Percentiles rank a stretch among this genome's conserved stretches.
Conservation (phyloP, 345 rosid genomes). For the Hypericum androsaemum region DNA sequence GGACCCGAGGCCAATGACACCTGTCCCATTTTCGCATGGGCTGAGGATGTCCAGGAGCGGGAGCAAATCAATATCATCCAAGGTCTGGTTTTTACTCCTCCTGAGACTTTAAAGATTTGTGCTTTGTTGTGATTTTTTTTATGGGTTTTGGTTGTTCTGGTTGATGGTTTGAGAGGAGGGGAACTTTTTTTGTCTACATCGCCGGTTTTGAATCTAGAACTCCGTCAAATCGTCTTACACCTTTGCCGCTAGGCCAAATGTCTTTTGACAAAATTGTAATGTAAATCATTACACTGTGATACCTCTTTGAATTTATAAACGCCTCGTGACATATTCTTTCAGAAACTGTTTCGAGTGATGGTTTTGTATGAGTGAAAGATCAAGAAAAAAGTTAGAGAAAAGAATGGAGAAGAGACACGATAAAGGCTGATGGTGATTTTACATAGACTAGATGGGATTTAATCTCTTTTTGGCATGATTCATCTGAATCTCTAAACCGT, state of each 20-base stretch:
- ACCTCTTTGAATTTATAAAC: no score
- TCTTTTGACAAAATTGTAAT: no score
- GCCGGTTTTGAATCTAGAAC: no score
- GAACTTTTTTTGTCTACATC: no score
- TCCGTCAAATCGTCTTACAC: no score
- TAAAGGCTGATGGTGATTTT: conserved; percentile 16
- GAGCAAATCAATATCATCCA: conserved; percentile 90
- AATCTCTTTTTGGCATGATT: conserved; percentile 6
- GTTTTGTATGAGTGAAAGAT: conserved; percentile 16
- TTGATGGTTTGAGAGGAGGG: background rate
- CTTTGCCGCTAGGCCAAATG: no score
- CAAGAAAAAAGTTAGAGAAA: conserved; percentile 18
- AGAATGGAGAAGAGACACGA: conserved; percentile 5
- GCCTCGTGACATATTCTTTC: conserved; percentile 16
- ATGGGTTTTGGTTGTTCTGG: conserved; percentile 1
- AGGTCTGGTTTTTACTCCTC: conserved; percentile 35
- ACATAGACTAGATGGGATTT: conserved; percentile 12
- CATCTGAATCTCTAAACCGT: conserved; percentile 13
- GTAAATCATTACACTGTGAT: no score
- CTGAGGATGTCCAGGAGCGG: conserved; percentile 50
- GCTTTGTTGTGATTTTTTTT: background rate
- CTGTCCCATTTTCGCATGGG: conserved; percentile 66
- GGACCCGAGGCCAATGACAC: conserved; percentile 69
- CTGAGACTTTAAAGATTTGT: background rate
- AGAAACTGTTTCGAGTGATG: conserved; percentile 16